Base-by-base conservation (phyloP, 106 monocot species). In the Platanthera guangdongensis region DNA sequence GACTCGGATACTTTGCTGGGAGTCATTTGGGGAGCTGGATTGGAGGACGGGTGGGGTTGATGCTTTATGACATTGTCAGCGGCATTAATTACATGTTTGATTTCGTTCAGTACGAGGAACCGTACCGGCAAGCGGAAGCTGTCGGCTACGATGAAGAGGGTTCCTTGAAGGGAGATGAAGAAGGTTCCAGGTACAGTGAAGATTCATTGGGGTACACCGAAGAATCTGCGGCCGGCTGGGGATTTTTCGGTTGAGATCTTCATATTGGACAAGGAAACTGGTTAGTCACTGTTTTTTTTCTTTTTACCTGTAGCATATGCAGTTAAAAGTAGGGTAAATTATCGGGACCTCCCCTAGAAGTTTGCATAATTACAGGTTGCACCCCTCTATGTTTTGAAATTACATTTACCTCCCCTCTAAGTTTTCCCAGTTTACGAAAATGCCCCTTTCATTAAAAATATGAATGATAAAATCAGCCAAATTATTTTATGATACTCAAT, bases 21-120 rank as follows among this genome's bases (percentile, higher is more conserved):
- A 90, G 90, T 57, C 90, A 90, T 76, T 80, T 90, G 9, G 90
- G 90, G 9, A 90, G 90, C 74, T 90, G 90, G 90, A 49, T 90
- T n/a, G 90, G 90, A 46, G 90, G 90, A 72, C 85, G 90, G 53
- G 54, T 90, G 18, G 90, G 90, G 1, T 55, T 90, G 63, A 90
- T 90, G 90, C 39, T 90, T 5, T 90, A 87, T 80, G 90, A 90
- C 80, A 77, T 90, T 15, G 52, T 87, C n/a, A 82, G 77, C 75
- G 90, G 90, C 7, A 75, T 85, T 4, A 39, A 47, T 69, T 84
- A 77, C 75, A 22, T 87, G 8, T 47, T 85, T 74, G 68, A 81
- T 21, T 77, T 81, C 39, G 69, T 76, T 0, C 63, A 82, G 6
- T 11, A 39, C 7, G 62, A 76, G 21, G 59, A 60, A 7, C 21